A percentile compares a stretch with the other conserved stretches of the same genome.
Evolutionary conservation across 176 grass and related monocot genomes (phyloP).

Genomic region (Areca catechu): DNA sequence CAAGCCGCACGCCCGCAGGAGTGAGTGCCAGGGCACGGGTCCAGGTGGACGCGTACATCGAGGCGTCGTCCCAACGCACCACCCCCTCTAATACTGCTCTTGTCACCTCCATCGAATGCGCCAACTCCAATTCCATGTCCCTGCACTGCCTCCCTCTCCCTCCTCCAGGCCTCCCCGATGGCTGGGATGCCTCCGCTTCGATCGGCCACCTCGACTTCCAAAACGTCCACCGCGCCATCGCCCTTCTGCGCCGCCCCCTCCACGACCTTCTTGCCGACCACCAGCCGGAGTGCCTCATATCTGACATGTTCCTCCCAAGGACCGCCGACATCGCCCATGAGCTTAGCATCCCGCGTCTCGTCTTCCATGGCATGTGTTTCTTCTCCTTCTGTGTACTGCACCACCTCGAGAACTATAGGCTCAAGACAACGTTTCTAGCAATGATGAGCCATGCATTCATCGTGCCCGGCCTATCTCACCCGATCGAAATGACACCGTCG

Average conservation of each 20-base stretch:
- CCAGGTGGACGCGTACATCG: no score
- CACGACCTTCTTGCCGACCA: not conserved
- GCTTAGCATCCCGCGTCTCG: not conserved
- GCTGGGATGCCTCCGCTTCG: no score
- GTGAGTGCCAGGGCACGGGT: no score
- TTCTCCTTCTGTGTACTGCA: not conserved
- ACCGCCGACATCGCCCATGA: not conserved
- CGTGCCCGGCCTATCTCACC: not conserved
- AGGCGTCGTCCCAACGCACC: no score
- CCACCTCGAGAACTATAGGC: not conserved
- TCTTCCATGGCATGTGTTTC: constrained; percentile 2
- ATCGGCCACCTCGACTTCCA: no score
- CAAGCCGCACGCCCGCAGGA: no score
- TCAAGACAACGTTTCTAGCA: not conserved
- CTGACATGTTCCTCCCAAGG: constrained; percentile 3
- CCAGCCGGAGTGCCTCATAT: not conserved
- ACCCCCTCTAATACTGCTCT: no score
- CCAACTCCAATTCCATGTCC: no score
- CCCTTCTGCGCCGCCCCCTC: not conserved
- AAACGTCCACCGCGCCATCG: not conserved
- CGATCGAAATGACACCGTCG: not conserved
- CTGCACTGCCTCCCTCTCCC: no score
- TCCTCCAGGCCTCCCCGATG: no score
- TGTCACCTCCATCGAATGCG: no score
- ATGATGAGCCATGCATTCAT: not conserved